Percentiles rank a stretch among this genome's conserved stretches.
Evolutionary conservation across 2,329 filamentous ascomycete genomes (phyloP).

Genomic region (Coleophoma eucalyptorum): DNA sequence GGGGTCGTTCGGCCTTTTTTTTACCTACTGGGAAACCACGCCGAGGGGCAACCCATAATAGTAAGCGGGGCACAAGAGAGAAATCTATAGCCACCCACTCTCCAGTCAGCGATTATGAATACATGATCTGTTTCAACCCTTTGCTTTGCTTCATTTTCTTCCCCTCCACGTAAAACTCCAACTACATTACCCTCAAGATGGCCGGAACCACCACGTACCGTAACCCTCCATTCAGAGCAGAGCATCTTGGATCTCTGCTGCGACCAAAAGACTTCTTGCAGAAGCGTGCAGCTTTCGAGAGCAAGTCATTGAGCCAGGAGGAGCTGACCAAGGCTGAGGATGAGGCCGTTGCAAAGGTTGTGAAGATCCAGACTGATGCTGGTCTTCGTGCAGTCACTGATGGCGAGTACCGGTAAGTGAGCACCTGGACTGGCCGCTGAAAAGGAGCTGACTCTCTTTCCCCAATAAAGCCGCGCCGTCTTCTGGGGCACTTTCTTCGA

Average conservation of each 20-base stretch:
- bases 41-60: too few species aligned
- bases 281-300: constrained; percentile 50
- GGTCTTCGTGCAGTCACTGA: constrained; percentile 54
- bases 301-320: constrained; percentile 39
- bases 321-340: constrained; percentile 46
- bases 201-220: constrained; percentile 9
- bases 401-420: constrained; percentile 45
- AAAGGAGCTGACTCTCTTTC: neutral
- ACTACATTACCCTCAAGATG: neutral
- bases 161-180: too few species aligned
- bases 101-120: too few species aligned
- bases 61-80: too few species aligned
- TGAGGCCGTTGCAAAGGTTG: constrained; percentile 53
- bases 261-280: constrained; percentile 54
- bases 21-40: too few species aligned
- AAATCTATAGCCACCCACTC: too few species aligned
- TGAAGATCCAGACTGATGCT: constrained; percentile 53
- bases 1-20: too few species aligned
- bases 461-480: constrained; percentile 16
- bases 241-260: constrained; percentile 62
- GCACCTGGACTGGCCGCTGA: neutral
- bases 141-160: too few species aligned
- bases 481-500: constrained; percentile 25
- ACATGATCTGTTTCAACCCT: too few species aligned
- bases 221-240: constrained; percentile 53